phyloP scores from a whole-genome alignment of 306 rosid genomes.

The Dicorynia guianensis region DNA sequence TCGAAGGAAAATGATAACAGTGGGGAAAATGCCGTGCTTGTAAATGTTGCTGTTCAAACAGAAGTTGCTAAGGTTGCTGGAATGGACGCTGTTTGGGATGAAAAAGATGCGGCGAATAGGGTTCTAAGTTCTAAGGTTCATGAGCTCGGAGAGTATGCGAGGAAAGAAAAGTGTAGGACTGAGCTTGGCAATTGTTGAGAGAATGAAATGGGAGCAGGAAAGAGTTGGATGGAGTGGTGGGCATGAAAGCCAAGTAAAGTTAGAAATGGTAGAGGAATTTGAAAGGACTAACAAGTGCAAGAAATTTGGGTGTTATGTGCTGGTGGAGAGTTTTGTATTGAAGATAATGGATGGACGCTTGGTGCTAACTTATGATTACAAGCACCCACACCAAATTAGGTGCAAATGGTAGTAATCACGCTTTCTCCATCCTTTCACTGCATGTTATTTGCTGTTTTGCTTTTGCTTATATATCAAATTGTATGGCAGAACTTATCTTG shows the following conservation, averaged over 20 bases:
- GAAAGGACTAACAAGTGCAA: slow-evolving; percentile 30
- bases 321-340: slow-evolving; percentile 53
- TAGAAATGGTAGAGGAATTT: slow-evolving; percentile 22
- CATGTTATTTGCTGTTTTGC: no score
- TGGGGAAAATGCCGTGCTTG: slow-evolving; percentile 5
- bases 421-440: no score
- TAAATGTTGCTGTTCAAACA: slow-evolving; percentile 52
- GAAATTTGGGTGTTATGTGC: slow-evolving; percentile 43
- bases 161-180: slow-evolving; percentile 44
- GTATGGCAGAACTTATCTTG: no score
- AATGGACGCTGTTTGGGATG: slow-evolving; percentile 35
- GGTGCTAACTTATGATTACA: slow-evolving; percentile 56
- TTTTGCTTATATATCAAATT: no score
- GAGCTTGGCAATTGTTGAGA: slow-evolving; percentile 39
- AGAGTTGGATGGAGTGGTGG: slow-evolving; percentile 35
- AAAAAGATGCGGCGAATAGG: background rate
- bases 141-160: slow-evolving; percentile 45
- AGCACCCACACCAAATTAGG: slow-evolving; percentile 55
- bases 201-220: slow-evolving; percentile 53
- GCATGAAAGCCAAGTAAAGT: slow-evolving; percentile 7
- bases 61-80: slow-evolving; percentile 44
- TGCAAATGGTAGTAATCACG: slow-evolving; percentile 57
- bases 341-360: slow-evolving; percentile 55
- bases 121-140: slow-evolving; percentile 51
- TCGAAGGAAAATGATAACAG: background rate